These are phyloP conservation scores for Ambrosia trifida DNA, from an alignment of 129 eudicot genomes.

Conservation along the genomic window DNA sequence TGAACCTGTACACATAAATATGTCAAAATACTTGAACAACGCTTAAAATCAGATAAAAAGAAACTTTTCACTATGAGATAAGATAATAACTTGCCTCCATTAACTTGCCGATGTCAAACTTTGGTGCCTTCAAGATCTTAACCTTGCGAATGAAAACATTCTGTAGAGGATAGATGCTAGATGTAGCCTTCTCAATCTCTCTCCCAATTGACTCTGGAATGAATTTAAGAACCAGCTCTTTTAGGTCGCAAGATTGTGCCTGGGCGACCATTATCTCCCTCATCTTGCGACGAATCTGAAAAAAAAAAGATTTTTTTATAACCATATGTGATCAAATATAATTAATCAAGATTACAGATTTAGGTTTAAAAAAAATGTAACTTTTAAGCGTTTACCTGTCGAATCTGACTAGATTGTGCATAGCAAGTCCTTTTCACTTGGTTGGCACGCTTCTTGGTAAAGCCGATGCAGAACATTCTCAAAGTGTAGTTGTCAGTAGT, in stretches of 20 bases:
- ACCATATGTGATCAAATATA: background rate
- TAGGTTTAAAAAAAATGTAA: background rate
- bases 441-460: slow-evolving; percentile 88
- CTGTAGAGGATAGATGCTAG: slow-evolving; percentile 78
- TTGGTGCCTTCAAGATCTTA: slow-evolving; percentile 81
- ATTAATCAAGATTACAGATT: background rate
- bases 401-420: slow-evolving; percentile 83
- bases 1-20: slow-evolving; percentile 43
- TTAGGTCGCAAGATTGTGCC: slow-evolving; percentile 73
- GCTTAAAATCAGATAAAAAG: background rate
- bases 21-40: background rate
- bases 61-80: background rate
- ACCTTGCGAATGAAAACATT: slow-evolving; percentile 77
- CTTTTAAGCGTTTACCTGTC: slow-evolving; percentile 41
- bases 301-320: background rate
- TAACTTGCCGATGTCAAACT: slow-evolving; percentile 72
- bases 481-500: slow-evolving; percentile 74
- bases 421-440: slow-evolving; percentile 82
- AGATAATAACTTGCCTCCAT: slow-evolving; percentile 58
- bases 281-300: slow-evolving; percentile 82
- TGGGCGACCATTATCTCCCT: slow-evolving; percentile 77
- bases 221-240: slow-evolving; percentile 72
- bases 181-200: slow-evolving; percentile 85
- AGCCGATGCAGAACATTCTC: slow-evolving; percentile 84
- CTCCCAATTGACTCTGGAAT: slow-evolving; percentile 75